A percentile compares a stretch with the other conserved stretches of the same genome.
Evolutionary conservation across 176 grass and related monocot species (phyloP).

Genomic region (Cymbopogon citratus): DNA sequence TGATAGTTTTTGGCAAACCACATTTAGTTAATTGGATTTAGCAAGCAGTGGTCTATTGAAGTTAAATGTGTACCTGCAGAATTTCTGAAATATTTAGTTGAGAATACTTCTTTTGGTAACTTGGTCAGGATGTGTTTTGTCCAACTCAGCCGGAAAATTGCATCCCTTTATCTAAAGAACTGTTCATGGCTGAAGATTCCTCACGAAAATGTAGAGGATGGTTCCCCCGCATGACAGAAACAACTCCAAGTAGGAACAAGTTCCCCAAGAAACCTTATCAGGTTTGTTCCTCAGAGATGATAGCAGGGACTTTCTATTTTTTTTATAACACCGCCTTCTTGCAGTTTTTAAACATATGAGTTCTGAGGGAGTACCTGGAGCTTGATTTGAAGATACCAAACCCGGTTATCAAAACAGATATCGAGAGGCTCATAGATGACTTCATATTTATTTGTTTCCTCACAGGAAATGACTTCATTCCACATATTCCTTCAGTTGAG

Average conservation of each 20-base stretch:
- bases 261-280: slow-evolving; percentile 18
- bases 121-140: background rate
- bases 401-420: slow-evolving; percentile 30
- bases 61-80: background rate
- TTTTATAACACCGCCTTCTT: background rate
- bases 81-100: background rate
- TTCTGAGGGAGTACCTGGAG: slow-evolving; percentile 75
- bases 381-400: slow-evolving; percentile 58
- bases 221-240: background rate
- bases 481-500: slow-evolving; percentile 61
- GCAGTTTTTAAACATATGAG: slow-evolving; percentile 77
- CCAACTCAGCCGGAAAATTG: background rate
- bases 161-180: background rate
- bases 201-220: slow-evolving; percentile 12
- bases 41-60: background rate
- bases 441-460: slow-evolving; percentile 81
- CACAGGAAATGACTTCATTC: slow-evolving; percentile 88
- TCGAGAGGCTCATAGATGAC: slow-evolving; percentile 72
- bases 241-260: background rate
- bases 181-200: background rate
- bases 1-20: background rate
- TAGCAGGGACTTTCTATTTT: background rate
- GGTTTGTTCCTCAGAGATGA: slow-evolving; percentile 11
- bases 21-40: background rate
- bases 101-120: background rate